Evolutionary conservation across 2,329 filamentous ascomycete species (phyloP), one percentile per base, ranked within the genome.

Genomic region (Stemphylium beticola): DNA sequence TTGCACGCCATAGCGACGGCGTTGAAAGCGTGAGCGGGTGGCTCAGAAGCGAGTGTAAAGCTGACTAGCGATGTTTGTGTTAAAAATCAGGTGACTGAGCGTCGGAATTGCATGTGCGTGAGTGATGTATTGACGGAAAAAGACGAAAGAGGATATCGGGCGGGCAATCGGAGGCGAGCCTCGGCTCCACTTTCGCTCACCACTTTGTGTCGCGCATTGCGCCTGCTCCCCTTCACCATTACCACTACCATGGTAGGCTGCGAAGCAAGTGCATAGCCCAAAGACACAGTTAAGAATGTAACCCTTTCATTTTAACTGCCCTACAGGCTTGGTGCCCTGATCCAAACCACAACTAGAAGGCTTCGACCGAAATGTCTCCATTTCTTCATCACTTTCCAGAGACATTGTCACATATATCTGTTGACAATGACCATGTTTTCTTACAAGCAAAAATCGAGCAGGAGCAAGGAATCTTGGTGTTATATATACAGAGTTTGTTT

Each of bases 1-100:
- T 74, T 72, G 47, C 66, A 65, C 32, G 73, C 68, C 73, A 75
- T 75, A 34, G 24, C 45, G 44, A 48, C 45, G 38, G 42, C 26
- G 32, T 34, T 31, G 17, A 14, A 41, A 29, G 33, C 24, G 37
- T 10, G 24, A 41, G 18, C 12, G 11, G 40, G 20, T 39, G 26
- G 34, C 5, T 33, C 34, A 38, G 11, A 29, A 33, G 41, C 29
- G 39, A 50, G 26, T 39, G 39, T 40, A 10, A 20, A 29, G 11
- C 20, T 11, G 15, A 36, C 39, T 40, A 53, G 20, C 29, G 41
- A 55, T 43, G 48, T 45, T 34, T 22, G 34, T 48, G 26, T 34
- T 37, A 49, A 11, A 39, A 47, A 55, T 33, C 37, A 55, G 53
- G 40, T 52, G 38, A 42, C 37, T 49, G 48, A 45, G 37, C 43